Conservation (phyloP, 2,329 filamentous ascomycete species). For the Colletotrichum sp. region DNA sequence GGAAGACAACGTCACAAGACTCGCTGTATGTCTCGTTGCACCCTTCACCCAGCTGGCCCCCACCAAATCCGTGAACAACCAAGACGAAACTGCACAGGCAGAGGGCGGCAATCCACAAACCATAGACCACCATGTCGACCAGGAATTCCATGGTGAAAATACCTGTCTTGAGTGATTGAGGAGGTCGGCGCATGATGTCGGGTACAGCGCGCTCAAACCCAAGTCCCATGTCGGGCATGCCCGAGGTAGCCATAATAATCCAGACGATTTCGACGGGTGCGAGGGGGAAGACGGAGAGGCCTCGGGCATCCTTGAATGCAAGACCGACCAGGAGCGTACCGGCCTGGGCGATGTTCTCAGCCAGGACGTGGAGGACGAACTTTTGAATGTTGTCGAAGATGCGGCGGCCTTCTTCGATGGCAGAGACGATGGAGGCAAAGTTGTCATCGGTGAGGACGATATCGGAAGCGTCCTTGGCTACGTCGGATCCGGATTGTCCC, state of each 20-base stretch:
- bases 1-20: slow-evolving; percentile 62
- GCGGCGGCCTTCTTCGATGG: slow-evolving; percentile 68
- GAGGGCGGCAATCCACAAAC: slow-evolving; percentile 63
- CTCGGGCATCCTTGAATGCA: slow-evolving; percentile 64
- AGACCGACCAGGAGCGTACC: slow-evolving; percentile 68
- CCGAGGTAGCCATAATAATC: slow-evolving; percentile 75
- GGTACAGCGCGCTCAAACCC: slow-evolving; percentile 68
- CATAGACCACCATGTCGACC: slow-evolving; percentile 64
- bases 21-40: slow-evolving; percentile 58
- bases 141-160: slow-evolving; percentile 66
- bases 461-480: slow-evolving; percentile 62
- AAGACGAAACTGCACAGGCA: slow-evolving; percentile 27
- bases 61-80: slow-evolving; percentile 43
- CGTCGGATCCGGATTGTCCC: slow-evolving; percentile 67
- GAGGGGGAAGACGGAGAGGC: slow-evolving; percentile 69
- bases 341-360: slow-evolving; percentile 68
- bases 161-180: slow-evolving; percentile 44
- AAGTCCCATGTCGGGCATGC: slow-evolving; percentile 71
- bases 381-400: slow-evolving; percentile 73
- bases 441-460: slow-evolving; percentile 73
- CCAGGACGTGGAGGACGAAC: slow-evolving; percentile 64
- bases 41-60: slow-evolving; percentile 50
- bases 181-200: slow-evolving; percentile 66
- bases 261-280: slow-evolving; percentile 71
- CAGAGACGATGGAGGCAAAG: slow-evolving; percentile 68